A percentile compares a stretch with the other conserved stretches of the same genome.
Conservation (phyloP, 257 asterid species). For the Lantana camara region DNA sequence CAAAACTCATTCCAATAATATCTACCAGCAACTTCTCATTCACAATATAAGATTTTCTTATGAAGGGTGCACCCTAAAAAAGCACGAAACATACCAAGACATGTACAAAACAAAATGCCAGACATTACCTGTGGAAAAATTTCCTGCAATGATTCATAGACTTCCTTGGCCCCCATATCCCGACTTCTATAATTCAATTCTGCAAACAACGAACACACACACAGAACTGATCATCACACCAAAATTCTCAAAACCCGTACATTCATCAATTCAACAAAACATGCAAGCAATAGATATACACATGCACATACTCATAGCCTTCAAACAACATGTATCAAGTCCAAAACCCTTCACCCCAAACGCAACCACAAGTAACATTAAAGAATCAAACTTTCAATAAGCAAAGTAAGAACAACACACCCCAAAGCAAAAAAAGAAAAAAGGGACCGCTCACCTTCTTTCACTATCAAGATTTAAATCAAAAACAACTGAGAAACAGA, state of each 20-base stretch:
- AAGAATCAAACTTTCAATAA: background rate
- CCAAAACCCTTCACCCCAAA: constrained; percentile 24
- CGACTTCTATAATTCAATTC: constrained; percentile 24
- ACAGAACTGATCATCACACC: constrained; percentile 8
- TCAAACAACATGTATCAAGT: constrained; percentile 16
- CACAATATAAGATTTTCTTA: background rate
- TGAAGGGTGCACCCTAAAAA: background rate
- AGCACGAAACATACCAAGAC: background rate
- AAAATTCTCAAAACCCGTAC: constrained; percentile 12
- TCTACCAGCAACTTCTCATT: background rate
- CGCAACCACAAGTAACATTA: constrained; percentile 4
- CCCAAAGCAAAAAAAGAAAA: background rate
- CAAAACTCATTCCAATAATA: background rate
- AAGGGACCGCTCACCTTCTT: constrained; percentile 3
- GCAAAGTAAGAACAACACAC: background rate
- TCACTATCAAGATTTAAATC: background rate
- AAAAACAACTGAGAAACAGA: no score
- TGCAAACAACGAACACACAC: constrained; percentile 5
- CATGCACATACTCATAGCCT: background rate
- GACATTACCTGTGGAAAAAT: constrained; percentile 53
- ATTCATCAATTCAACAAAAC: background rate
- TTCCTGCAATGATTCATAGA: constrained; percentile 32
- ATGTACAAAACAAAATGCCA: background rate
- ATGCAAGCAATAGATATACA: background rate
- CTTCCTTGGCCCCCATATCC: constrained; percentile 38